Evolutionary conservation across 345 rosid genomes (phyloP).

Genomic region (Kandelia obovata): DNA sequence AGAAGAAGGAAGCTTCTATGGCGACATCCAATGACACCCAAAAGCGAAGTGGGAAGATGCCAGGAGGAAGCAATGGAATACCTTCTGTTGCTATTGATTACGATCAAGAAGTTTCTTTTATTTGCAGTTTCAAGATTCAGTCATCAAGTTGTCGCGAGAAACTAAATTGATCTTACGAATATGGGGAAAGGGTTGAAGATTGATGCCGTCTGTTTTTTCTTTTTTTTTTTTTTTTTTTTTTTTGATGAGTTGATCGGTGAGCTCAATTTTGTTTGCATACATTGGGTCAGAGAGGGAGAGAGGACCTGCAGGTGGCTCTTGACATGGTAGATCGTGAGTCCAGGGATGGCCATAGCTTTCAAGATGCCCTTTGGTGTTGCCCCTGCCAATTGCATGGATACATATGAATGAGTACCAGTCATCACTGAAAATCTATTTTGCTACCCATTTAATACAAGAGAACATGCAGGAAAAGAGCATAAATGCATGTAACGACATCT

Average conservation of each 20-base stretch:
- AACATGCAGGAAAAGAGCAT: not conserved
- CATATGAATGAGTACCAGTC: not conserved
- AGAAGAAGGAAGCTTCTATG: too few relatives aligned
- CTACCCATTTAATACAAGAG: not conserved
- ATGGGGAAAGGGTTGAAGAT: not conserved
- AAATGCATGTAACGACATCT: not conserved
- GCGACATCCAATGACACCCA: too few relatives aligned
- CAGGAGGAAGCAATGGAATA: too few relatives aligned
- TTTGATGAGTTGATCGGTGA: too few relatives aligned
- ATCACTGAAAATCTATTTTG: not conserved
- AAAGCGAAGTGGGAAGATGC: too few relatives aligned
- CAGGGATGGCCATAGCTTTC: slow-evolving; percentile 46
- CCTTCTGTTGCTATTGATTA: too few relatives aligned
- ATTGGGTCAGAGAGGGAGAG: not conserved
- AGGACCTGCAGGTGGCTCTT: slow-evolving; percentile 74
- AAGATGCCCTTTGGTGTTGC: slow-evolving; percentile 65
- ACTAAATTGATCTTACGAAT: not conserved
- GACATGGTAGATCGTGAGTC: slow-evolving; percentile 62
- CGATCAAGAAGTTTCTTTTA: too few relatives aligned
- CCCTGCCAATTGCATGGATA: slow-evolving; percentile 28
- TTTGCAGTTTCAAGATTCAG: too few relatives aligned
- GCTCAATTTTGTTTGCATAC: too few relatives aligned
- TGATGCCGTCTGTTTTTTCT: too few relatives aligned
- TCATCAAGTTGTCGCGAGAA: too few relatives aligned
- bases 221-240: too few relatives aligned